These are phyloP conservation scores for Peniophora sp. DNA, from an alignment of 1,284 basidiomycete species.

Conservation along the genomic window DNA sequence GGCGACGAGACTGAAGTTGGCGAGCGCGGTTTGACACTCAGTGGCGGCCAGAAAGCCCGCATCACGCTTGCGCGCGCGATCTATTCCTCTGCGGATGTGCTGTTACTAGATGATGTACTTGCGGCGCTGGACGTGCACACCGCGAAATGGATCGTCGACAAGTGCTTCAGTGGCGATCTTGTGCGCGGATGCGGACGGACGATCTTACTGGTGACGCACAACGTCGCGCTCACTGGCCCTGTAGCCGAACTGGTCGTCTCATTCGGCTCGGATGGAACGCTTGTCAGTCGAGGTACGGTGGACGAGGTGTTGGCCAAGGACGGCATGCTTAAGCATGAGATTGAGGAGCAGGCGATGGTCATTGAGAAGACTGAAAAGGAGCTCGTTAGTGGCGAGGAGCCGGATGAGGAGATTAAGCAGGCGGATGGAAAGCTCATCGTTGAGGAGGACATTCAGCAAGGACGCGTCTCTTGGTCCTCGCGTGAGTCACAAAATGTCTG, in stretches of 20 bases:
- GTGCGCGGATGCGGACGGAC: conserved; percentile 59
- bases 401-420: conserved; percentile 16
- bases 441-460: conserved; percentile 52
- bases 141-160: conserved; percentile 70
- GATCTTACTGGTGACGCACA: conserved; percentile 72
- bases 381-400: conserved; percentile 28
- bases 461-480: conserved; percentile 42
- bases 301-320: conserved; percentile 34
- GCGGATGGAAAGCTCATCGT: conserved; percentile 42
- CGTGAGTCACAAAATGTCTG: conserved; percentile 20
- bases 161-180: conserved; percentile 66
- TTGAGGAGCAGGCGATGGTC: conserved; percentile 30
- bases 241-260: conserved; percentile 59
- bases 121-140: conserved; percentile 60
- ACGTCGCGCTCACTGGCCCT: conserved; percentile 57
- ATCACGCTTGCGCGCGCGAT: conserved; percentile 70
- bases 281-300: conserved; percentile 39
- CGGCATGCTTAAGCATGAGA: conserved; percentile 29
- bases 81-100: conserved; percentile 52
- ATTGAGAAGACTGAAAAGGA: conserved; percentile 28
- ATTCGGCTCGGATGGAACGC: conserved; percentile 42
- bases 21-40: conserved; percentile 54
- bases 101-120: conserved; percentile 61
- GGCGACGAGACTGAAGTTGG: conserved; percentile 70
- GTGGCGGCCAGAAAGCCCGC: conserved; percentile 36